phyloP scores from a whole-genome alignment of 306 rosid genomes.

The Pachyrhizus erosus region DNA sequence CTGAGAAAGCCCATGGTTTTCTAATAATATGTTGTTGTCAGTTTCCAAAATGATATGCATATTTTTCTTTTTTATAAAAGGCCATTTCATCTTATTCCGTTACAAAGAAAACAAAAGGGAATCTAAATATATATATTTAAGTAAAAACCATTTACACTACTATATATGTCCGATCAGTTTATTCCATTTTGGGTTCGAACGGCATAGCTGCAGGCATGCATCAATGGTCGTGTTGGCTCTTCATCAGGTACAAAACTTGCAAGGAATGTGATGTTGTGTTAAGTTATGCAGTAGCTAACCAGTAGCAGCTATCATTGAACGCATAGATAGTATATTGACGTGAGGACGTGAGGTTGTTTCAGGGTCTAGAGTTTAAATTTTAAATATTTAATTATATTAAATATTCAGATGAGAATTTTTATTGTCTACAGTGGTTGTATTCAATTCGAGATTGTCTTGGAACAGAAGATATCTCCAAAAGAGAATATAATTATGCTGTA shows the following conservation, averaged over 20 bases:
- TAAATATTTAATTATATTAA: no score
- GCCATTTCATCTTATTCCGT: background rate
- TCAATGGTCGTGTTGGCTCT: constrained; percentile 27
- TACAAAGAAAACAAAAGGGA: background rate
- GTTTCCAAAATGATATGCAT: background rate
- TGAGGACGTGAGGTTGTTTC: no score
- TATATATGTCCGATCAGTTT: background rate
- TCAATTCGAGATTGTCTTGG: no score
- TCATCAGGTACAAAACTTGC: background rate
- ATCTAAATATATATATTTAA: background rate
- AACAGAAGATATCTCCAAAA: no score
- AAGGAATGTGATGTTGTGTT: background rate
- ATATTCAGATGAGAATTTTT: no score
- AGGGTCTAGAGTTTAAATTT: no score
- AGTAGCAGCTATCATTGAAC: no score
- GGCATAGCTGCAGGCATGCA: background rate
- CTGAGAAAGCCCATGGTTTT: background rate
- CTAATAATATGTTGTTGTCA: background rate
- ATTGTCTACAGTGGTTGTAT: no score
- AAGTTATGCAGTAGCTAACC: background rate
- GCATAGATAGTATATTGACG: no score
- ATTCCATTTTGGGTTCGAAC: background rate
- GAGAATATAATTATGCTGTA: background rate
- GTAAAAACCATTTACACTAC: background rate
- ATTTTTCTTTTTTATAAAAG: background rate